These are phyloP conservation scores for Vigna unguiculata DNA, from an alignment of 306 rosid species.

Conservation along the genomic window DNA sequence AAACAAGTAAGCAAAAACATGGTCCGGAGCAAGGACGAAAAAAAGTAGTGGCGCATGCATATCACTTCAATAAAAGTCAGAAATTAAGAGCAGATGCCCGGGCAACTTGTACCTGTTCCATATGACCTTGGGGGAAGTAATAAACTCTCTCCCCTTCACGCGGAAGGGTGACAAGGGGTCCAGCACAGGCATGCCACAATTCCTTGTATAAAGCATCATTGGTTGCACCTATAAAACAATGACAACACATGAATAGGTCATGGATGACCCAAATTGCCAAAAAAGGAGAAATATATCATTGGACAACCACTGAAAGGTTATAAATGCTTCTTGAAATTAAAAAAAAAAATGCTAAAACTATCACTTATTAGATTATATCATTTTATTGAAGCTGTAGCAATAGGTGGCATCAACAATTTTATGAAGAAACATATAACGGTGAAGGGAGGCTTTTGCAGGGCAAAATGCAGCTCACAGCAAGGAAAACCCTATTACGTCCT, in stretches of 20 bases:
- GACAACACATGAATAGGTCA: slow-evolving; percentile 9
- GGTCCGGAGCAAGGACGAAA: not conserved
- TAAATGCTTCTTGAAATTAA: not conserved
- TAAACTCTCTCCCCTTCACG: slow-evolving; percentile 90
- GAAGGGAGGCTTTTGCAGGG: not conserved
- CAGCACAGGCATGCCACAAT: slow-evolving; percentile 99
- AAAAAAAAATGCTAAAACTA: not conserved
- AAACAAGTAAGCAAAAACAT: slow-evolving; percentile 21
- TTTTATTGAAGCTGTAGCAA: not conserved
- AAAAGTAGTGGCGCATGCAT: slow-evolving; percentile 1
- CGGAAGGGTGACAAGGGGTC: slow-evolving; percentile 97
- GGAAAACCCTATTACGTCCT: too few species aligned
- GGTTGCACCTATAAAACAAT: slow-evolving; percentile 55
- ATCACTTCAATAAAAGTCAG: not conserved
- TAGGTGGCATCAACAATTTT: not conserved
- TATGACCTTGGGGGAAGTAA: slow-evolving; percentile 98
- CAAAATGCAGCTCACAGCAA: too few species aligned
- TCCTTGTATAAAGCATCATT: slow-evolving; percentile 88
- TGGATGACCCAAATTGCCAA: not conserved
- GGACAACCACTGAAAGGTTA: not conserved
- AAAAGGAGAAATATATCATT: not conserved
- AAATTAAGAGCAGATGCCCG: not conserved
- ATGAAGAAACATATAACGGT: not conserved
- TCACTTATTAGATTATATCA: not conserved
- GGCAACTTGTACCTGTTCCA: slow-evolving; percentile 82